Conservation (phyloP, 1,139 yeast species). For the Hyphopichia wangnamkhiaoensis region DNA sequence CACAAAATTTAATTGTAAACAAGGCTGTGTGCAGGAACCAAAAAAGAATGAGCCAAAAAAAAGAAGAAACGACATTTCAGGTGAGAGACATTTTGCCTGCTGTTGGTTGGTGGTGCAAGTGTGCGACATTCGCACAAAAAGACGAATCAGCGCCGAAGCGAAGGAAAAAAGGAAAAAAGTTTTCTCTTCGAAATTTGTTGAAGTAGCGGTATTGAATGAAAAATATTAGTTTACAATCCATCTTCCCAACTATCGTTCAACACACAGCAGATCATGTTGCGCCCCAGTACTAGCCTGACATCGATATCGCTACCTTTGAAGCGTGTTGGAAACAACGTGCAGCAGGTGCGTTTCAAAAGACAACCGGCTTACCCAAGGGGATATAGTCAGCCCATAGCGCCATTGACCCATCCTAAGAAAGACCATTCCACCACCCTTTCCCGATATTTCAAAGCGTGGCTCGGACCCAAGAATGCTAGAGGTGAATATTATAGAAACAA, state of each 20-base stretch:
- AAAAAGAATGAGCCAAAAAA: too few relatives aligned
- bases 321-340: constrained; percentile 4
- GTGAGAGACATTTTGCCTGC: not conserved
- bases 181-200: too few relatives aligned
- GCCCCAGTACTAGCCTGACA: not conserved
- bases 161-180: too few relatives aligned
- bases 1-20: too few relatives aligned
- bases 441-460: constrained; percentile 52
- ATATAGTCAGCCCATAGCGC: constrained; percentile 26
- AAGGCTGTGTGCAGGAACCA: too few relatives aligned
- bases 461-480: constrained; percentile 81
- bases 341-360: constrained; percentile 26
- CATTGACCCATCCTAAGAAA: constrained; percentile 27
- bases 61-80: too few relatives aligned
- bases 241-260: too few relatives aligned
- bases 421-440: constrained; percentile 29
- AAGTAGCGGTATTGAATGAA: too few relatives aligned
- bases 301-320: not conserved
- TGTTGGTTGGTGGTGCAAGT: not conserved
- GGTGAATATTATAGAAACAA: constrained; percentile 83
- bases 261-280: not conserved
- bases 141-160: too few relatives aligned
- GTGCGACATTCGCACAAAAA: too few relatives aligned
- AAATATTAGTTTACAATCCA: too few relatives aligned
- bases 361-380: constrained; percentile 29